A percentile compares a stretch with the other conserved stretches of the same genome.
These are phyloP conservation scores for Phialocephala subalpina DNA, from an alignment of 2,329 filamentous ascomycete species.

Conservation along the genomic window DNA sequence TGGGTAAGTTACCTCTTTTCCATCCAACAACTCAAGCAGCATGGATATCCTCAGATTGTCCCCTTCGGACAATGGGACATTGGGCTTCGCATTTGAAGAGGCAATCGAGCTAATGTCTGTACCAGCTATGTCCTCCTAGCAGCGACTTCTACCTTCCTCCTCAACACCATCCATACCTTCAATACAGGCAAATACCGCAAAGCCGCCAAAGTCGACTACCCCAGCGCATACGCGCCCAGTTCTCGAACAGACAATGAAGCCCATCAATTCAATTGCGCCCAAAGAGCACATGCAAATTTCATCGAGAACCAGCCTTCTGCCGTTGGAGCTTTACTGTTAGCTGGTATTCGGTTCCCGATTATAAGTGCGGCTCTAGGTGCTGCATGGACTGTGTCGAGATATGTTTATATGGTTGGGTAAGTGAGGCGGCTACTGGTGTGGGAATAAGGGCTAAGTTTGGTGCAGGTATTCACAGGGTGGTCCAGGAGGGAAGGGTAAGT, in stretches of 20 bases:
- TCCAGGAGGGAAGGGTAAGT: constrained; percentile 34
- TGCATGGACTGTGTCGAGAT: constrained; percentile 60
- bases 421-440: constrained; percentile 5
- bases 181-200: constrained; percentile 60
- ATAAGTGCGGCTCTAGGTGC: constrained; percentile 57
- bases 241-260: constrained; percentile 42
- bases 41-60: not conserved
- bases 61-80: too few relatives aligned
- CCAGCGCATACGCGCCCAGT: constrained; percentile 57
- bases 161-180: constrained; percentile 61
- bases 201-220: constrained; percentile 62
- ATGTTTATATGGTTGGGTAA: constrained; percentile 63
- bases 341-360: constrained; percentile 63
- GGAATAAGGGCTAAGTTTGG: constrained; percentile 47
- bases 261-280: constrained; percentile 70
- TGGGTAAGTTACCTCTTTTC: constrained; percentile 36
- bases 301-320: constrained; percentile 66
- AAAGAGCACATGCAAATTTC: constrained; percentile 70
- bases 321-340: constrained; percentile 60
- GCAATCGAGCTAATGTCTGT: not conserved
- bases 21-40: not conserved
- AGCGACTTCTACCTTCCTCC: constrained; percentile 63
- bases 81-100: not conserved
- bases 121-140: constrained; percentile 67
- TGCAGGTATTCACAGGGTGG: constrained; percentile 52